These are phyloP conservation scores for Candida koratica DNA, from an alignment of 805 yeast species.

Conservation along the genomic window DNA sequence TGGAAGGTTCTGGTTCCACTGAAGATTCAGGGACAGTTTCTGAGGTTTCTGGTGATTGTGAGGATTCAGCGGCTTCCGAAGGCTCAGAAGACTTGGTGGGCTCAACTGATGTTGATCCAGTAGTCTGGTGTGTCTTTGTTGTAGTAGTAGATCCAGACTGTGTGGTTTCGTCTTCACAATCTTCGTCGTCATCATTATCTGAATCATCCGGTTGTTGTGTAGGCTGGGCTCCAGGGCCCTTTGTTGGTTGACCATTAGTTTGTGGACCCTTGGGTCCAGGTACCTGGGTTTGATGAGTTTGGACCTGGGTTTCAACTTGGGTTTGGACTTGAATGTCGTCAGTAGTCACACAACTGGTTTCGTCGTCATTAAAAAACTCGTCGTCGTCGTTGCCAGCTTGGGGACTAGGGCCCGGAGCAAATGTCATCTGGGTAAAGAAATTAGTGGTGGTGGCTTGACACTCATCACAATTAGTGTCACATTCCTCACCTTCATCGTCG, in stretches of 20 bases:
- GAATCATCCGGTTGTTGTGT: no score
- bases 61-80: neutral
- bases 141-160: neutral
- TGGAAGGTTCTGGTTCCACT: neutral
- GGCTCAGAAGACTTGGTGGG: no score
- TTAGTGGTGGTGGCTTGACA: constrained; percentile 12
- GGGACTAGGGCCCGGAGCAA: constrained; percentile 9
- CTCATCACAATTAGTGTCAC: constrained; percentile 18
- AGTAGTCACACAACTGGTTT: constrained; percentile 10
- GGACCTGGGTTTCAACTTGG: constrained; percentile 8
- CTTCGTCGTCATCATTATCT: neutral
- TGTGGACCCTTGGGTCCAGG: no score
- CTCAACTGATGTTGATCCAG: neutral
- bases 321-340: constrained; percentile 5
- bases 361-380: constrained; percentile 15
- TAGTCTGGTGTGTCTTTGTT: no score
- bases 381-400: constrained; percentile 9
- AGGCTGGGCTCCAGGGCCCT: no score
- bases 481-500: constrained; percentile 15
- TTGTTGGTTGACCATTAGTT: no score
- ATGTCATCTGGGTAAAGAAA: constrained; percentile 8
- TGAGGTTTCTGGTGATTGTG: neutral
- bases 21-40: neutral
- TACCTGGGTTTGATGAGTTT: no score
- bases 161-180: constrained; percentile 3